Evolutionary conservation across 495 filamentous ascomycete genomes (phyloP).

Genomic region (Lindgomyces ingoldianus): DNA sequence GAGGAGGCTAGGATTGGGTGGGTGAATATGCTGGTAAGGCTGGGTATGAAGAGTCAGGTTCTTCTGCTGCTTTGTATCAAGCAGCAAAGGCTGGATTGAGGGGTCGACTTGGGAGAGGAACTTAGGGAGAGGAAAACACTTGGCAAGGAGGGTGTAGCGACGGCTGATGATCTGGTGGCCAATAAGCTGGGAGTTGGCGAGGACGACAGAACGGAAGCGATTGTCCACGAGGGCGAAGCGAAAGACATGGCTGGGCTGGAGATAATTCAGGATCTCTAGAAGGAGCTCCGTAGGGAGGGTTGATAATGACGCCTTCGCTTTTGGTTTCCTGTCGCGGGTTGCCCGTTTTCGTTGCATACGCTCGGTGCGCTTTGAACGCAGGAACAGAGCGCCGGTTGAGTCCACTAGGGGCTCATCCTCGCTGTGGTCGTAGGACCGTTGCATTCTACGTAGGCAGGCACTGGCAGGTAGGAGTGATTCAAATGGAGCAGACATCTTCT

Average conservation of each 20-base stretch:
- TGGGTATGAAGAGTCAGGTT: constrained; percentile 46
- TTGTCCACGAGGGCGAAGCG: constrained; percentile 45
- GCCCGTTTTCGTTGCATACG: constrained; percentile 48
- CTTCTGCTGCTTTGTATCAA: constrained; percentile 45
- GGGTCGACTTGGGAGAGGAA: constrained; percentile 48
- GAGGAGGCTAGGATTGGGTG: constrained; percentile 44
- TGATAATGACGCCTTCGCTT: constrained; percentile 37
- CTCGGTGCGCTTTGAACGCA: constrained; percentile 54
- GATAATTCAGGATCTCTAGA: constrained; percentile 47
- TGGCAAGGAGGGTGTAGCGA: constrained; percentile 51
- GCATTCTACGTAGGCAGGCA: neutral
- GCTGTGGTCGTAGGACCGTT: neutral
- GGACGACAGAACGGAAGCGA: constrained; percentile 47
- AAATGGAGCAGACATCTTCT: neutral
- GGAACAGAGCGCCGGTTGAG: constrained; percentile 43
- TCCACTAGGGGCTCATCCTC: constrained; percentile 40
- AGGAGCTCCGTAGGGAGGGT: constrained; percentile 55
- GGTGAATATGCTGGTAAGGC: constrained; percentile 53
- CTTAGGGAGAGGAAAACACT: constrained; percentile 54
- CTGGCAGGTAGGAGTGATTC: too few species aligned
- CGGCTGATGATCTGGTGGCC: constrained; percentile 43
- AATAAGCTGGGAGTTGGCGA: constrained; percentile 46
- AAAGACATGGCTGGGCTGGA: constrained; percentile 54
- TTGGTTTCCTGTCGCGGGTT: constrained; percentile 42
- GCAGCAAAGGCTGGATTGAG: constrained; percentile 41